A percentile compares a stretch with the other conserved stretches of the same genome.
phyloP scores from a whole-genome alignment of 2,329 filamentous ascomycete genomes.

The Curvularia spicifera region DNA sequence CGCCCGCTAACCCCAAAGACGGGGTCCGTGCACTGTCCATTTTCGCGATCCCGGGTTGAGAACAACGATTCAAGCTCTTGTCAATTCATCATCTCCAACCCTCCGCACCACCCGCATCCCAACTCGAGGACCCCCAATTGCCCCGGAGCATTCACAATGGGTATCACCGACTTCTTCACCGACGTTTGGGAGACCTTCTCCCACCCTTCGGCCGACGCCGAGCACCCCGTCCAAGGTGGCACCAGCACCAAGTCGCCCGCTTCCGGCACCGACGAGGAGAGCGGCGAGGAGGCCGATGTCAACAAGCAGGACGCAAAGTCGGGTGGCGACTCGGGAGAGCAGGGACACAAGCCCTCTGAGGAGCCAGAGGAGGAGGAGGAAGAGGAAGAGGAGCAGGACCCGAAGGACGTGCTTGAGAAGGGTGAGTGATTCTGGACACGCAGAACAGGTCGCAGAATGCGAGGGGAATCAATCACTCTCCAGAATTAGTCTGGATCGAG shows the following conservation, averaged over 20 bases:
- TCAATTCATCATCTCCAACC: conserved; percentile 24
- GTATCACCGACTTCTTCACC: conserved; percentile 68
- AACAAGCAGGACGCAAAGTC: conserved; percentile 52
- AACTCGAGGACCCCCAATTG: conserved; percentile 41
- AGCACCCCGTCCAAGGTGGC: conserved; percentile 50
- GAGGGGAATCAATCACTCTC: neutral
- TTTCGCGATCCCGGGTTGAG: conserved; percentile 32
- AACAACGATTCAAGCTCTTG: conserved; percentile 27
- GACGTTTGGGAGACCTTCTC: conserved; percentile 70
- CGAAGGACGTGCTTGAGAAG: conserved; percentile 88
- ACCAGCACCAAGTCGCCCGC: conserved; percentile 47
- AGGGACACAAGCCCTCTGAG: conserved; percentile 58
- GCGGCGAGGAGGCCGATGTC: conserved; percentile 50
- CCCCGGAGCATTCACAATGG: conserved; percentile 57
- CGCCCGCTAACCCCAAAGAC: conserved; percentile 25
- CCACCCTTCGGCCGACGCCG: conserved; percentile 53
- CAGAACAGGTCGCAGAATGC: neutral
- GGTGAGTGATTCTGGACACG: conserved; percentile 67
- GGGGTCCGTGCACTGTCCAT: conserved; percentile 25
- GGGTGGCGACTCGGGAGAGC: conserved; percentile 52
- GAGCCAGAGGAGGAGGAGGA: conserved; percentile 74
- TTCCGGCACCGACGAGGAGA: conserved; percentile 54
- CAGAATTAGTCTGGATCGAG: too few relatives aligned
- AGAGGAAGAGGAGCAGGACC: conserved; percentile 82
- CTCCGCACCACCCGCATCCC: conserved; percentile 21